These are phyloP conservation scores for Euphorbia pulcherrima DNA, from an alignment of 345 rosid species.

Conservation along the genomic window DNA sequence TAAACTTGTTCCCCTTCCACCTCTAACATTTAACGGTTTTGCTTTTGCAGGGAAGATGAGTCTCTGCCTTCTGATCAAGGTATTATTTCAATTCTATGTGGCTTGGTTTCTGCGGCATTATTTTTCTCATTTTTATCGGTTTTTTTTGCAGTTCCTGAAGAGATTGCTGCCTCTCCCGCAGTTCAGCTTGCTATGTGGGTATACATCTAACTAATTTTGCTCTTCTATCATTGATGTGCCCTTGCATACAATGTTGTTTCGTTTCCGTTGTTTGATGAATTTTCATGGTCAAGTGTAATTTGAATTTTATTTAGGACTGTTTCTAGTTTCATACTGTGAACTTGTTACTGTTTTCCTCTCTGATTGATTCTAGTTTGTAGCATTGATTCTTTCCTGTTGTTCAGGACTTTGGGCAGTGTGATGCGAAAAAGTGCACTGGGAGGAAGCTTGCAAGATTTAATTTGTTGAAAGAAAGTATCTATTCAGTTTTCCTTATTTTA, in stretches of 20 bases:
- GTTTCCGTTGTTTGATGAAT: background rate
- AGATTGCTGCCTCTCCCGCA: conserved; percentile 43
- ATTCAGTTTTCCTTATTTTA: background rate
- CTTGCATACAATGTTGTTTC: background rate
- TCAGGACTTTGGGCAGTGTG: conserved; percentile 96
- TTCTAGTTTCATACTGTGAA: background rate
- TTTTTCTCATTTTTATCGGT: background rate
- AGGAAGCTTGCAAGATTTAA: conserved; percentile 88
- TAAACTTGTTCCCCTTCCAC: background rate
- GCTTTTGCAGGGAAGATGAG: conserved; percentile 50
- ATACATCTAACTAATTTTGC: conserved; percentile 21
- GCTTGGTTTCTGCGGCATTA: background rate
- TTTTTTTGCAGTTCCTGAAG: conserved; percentile 48
- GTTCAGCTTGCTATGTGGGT: conserved; percentile 98
- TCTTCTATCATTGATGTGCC: background rate
- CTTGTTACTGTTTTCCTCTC: background rate
- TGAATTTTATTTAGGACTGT: background rate
- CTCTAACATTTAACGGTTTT: background rate
- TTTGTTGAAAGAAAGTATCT: conserved; percentile 83
- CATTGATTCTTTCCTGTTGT: conserved; percentile 17
- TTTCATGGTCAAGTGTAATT: background rate
- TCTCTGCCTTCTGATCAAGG: conserved; percentile 57
- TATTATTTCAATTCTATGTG: background rate
- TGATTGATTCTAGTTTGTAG: conserved; percentile 11
- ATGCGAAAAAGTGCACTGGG: conserved; percentile 93